phyloP scores from a whole-genome alignment of 208 protist genomes.

The Leptomonas pyrrhocoris region DNA sequence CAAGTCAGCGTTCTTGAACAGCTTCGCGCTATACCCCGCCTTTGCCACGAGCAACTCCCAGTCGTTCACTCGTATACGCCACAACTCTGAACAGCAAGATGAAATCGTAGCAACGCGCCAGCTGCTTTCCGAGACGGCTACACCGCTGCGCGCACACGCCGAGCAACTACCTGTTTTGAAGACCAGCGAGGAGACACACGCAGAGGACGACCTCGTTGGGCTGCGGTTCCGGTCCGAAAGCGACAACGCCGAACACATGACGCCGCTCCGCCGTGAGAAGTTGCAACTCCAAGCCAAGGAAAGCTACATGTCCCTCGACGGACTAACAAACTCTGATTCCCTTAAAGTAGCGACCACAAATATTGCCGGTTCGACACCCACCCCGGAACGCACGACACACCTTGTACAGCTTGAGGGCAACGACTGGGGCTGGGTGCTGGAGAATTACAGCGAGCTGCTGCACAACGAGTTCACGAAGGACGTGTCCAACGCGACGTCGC shows the following conservation, averaged over 20 bases:
- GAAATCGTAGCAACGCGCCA: neutral
- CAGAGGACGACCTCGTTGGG: neutral
- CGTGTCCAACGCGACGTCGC: constrained; percentile 32
- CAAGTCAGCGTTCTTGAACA: constrained; percentile 19
- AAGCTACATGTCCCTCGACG: constrained; percentile 14
- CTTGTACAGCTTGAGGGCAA: constrained; percentile 47
- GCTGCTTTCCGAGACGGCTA: neutral
- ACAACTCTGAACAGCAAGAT: neutral
- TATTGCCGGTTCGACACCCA: too few species aligned
- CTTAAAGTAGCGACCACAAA: too few species aligned
- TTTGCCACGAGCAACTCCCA: constrained; percentile 2
- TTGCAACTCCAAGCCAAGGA: neutral
- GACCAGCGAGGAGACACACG: neutral
- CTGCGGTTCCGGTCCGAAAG: neutral
- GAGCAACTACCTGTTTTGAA: too few species aligned
- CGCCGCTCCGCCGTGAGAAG: neutral
- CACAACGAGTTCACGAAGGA: constrained; percentile 44
- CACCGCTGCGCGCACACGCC: neutral
- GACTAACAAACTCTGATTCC: neutral
- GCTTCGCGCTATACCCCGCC: constrained; percentile 31
- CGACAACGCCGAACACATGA: neutral
- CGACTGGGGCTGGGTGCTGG: constrained; percentile 40
- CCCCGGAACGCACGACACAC: constrained; percentile 36
- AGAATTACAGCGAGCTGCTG: constrained; percentile 29
- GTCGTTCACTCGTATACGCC: neutral